Evolutionary conservation across 1,284 basidiomycete genomes (phyloP), one percentile per base, ranked within the genome.

Genomic region (Ustilago trichophora): DNA sequence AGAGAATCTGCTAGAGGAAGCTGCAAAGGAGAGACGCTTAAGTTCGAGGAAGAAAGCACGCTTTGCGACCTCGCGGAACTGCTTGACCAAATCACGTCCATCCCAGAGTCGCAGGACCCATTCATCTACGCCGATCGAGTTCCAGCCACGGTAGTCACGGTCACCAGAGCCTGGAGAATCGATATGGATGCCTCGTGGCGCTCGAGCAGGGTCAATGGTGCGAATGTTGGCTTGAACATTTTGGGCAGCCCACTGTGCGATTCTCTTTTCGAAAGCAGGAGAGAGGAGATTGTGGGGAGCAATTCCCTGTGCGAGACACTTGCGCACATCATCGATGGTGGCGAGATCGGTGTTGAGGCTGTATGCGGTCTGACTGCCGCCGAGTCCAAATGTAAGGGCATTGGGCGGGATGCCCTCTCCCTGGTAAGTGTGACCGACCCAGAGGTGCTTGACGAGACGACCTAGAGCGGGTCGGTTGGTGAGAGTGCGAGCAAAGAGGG

Each of bases 31-130:
- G 19, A 68, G 54, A 22, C 65, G 53, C 43, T 70, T 64, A 40
- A 73, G 62, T 37, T 73, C 70, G 24, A 73, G 51, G 36, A 69
- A 73, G 40, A 63, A 69, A 11, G 59, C 59, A 13, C 59, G 57
- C 33, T 64, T 52, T 12, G 66, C 59, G 9, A 63, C 41, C 32
- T 69, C 66, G 27, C 66, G 51, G 37, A 69, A 64, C 13, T 64
- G 59, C 38, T 59, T 59, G 55, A 69, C 59, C n/a, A 69, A 51
- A 33, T 69, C 66, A 3, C 66, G 55, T 4, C 66, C 66, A 16
- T 69, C 66, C 66, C 66, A 69, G 24, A 69, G 59, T n/a, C 70
- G 40, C 6, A 73, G 48, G 21, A 73, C 49, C 70, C 70, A 73
- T 22, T 73, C 70, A 19, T 73, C 70, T 9, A 73, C 34, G 36